Conservation (phyloP, 2,329 filamentous ascomycete genomes). For the Exophiala mesophila region DNA sequence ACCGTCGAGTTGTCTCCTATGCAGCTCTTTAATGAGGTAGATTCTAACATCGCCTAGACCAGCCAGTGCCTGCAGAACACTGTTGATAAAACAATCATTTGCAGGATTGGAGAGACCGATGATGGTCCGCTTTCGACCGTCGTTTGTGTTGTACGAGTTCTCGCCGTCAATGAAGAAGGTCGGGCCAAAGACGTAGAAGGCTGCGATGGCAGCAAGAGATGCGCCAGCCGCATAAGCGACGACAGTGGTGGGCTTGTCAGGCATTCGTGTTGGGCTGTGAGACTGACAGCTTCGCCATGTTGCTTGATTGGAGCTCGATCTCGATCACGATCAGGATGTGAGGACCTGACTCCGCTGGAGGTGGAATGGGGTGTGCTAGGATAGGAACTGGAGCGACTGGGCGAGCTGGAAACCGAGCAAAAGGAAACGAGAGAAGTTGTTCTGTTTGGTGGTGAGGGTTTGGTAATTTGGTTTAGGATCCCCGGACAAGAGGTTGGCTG, state of each 20-base stretch:
- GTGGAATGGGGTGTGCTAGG: too few species aligned
- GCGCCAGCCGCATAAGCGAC: constrained; percentile 93
- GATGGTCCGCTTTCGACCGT: constrained; percentile 71
- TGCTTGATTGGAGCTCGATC: not conserved
- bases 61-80: constrained; percentile 85
- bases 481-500: too few species aligned
- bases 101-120: constrained; percentile 86
- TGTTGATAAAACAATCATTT: constrained; percentile 97
- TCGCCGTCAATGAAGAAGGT: constrained; percentile 92
- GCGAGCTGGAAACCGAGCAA: too few species aligned
- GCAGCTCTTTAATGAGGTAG: constrained; percentile 87
- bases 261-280: constrained; percentile 50
- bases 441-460: too few species aligned
- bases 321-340: too few species aligned
- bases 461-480: too few species aligned
- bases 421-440: too few species aligned
- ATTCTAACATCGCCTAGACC: constrained; percentile 82
- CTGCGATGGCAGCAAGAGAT: constrained; percentile 86
- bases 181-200: constrained; percentile 97
- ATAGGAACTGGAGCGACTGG: too few species aligned
- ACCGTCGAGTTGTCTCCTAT: constrained; percentile 75
- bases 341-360: too few species aligned
- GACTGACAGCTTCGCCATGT: not conserved
- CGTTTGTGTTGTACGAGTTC: constrained; percentile 50
- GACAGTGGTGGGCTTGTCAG: constrained; percentile 74